A percentile compares a stretch with the other conserved stretches of the same genome.
Evolutionary conservation across 192 early-diverging fungal genomes (phyloP).

Genomic region (Jimgerdemannia flammicorona): DNA sequence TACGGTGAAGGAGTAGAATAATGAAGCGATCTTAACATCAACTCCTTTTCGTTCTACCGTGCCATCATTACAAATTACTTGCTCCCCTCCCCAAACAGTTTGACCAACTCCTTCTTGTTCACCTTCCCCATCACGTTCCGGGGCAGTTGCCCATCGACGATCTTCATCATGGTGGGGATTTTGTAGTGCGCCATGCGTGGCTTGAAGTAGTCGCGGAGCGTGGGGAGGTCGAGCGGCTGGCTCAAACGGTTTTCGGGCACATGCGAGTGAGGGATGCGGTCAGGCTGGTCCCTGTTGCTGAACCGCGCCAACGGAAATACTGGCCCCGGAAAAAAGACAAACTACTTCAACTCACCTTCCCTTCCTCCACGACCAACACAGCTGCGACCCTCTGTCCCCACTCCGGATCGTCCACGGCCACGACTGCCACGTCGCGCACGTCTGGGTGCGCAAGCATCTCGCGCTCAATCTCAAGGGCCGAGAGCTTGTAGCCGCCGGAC

Average conservation of each 20-base stretch:
- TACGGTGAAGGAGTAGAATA: too few relatives aligned
- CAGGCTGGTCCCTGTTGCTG: constrained; percentile 6
- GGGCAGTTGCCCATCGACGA: constrained; percentile 56
- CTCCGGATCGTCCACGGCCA: constrained; percentile 68
- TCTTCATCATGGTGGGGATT: constrained; percentile 52
- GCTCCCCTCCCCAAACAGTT: constrained; percentile 34
- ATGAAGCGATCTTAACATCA: too few relatives aligned
- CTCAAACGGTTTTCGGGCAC: constrained; percentile 33
- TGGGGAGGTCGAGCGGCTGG: constrained; percentile 21
- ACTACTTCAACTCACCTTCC: constrained; percentile 11
- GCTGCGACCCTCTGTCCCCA: constrained; percentile 80
- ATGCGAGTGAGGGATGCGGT: neutral
- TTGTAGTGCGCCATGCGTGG: constrained; percentile 73
- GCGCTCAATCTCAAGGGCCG: constrained; percentile 81
- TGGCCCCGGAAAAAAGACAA: neutral
- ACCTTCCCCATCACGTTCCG: constrained; percentile 90
- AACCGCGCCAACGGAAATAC: neutral
- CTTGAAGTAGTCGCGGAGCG: constrained; percentile 38
- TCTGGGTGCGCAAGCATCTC: constrained; percentile 59
- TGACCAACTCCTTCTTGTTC: constrained; percentile 71
- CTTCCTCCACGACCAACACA: constrained; percentile 44
- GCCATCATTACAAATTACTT: neutral
- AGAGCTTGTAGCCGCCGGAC: constrained; percentile 84
- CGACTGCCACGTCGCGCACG: constrained; percentile 68
- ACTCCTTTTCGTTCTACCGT: too few relatives aligned